phyloP scores from a whole-genome alignment of 495 filamentous ascomycete species.

The Evernia prunastri region DNA sequence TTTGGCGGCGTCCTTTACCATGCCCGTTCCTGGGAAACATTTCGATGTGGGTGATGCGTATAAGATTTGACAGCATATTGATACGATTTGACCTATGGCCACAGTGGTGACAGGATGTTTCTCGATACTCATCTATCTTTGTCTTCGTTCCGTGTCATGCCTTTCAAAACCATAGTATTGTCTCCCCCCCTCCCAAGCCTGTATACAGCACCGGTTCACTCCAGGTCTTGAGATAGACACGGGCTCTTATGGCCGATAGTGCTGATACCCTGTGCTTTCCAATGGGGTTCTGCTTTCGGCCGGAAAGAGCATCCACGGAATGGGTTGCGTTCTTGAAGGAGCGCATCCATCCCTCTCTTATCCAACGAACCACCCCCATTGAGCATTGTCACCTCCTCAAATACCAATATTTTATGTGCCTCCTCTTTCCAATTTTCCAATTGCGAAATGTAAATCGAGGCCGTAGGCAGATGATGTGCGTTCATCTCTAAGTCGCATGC shows the following conservation, averaged over 20 bases:
- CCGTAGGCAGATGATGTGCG: neutral
- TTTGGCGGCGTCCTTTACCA: too few species aligned
- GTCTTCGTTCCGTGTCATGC: too few species aligned
- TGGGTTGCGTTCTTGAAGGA: neutral
- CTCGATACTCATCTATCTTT: too few species aligned
- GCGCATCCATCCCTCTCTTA: neutral
- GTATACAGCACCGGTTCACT: too few species aligned
- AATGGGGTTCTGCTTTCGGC: neutral
- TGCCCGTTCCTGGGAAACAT: too few species aligned
- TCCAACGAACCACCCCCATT: neutral
- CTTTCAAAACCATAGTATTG: too few species aligned
- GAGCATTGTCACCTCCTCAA: neutral
- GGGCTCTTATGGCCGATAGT: neutral
- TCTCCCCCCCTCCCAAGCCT: too few species aligned
- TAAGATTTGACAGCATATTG: too few species aligned
- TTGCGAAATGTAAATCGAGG: neutral
- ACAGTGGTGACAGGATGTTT: too few species aligned
- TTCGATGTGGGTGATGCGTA: too few species aligned
- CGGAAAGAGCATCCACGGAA: neutral
- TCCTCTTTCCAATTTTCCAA: neutral
- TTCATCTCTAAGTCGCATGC: neutral
- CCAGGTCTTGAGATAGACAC: neutral
- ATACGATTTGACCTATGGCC: too few species aligned
- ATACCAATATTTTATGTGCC: neutral
- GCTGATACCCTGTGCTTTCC: neutral